Percentiles rank a stretch among this genome's conserved stretches.
These are phyloP conservation scores for Lactarius sp. DNA, from an alignment of 768 basidiomycete genomes.

Conservation along the genomic window DNA sequence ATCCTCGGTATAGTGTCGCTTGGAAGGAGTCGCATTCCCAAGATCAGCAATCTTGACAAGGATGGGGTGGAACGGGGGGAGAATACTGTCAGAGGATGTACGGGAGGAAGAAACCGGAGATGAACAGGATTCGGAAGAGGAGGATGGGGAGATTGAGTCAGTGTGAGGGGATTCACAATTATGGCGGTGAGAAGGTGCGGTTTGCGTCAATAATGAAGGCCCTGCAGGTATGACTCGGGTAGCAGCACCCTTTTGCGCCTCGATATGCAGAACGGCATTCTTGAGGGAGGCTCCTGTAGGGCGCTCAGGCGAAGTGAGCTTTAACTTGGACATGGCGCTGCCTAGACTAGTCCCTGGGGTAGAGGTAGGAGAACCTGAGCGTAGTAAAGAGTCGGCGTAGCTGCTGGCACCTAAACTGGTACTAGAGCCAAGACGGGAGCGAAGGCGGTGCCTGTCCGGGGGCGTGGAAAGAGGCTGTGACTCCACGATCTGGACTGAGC, in stretches of 20 bases:
- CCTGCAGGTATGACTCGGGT: constrained; percentile 26
- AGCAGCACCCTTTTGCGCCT: constrained; percentile 10
- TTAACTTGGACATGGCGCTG: constrained; percentile 29
- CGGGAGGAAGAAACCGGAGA: not conserved
- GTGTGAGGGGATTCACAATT: not conserved
- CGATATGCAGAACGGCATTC: not conserved
- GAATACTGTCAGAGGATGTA: constrained; percentile 19
- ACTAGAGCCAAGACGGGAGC: constrained; percentile 26
- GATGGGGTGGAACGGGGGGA: constrained; percentile 40
- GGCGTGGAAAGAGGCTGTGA: constrained; percentile 73
- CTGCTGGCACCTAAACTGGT: constrained; percentile 32
- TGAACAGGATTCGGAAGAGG: constrained; percentile 3
- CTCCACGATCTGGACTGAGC: constrained; percentile 76
- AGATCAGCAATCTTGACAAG: constrained; percentile 92
- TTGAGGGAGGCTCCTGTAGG: not conserved
- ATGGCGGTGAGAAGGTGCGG: constrained; percentile 24
- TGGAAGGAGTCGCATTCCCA: constrained; percentile 91
- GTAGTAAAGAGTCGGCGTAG: constrained; percentile 20
- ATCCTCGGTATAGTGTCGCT: constrained; percentile 87
- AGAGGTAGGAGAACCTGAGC: constrained; percentile 24
- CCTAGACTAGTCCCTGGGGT: constrained; percentile 33
- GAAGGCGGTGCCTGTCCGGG: constrained; percentile 18
- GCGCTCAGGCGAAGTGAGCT: constrained; percentile 20
- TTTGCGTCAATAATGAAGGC: constrained; percentile 36
- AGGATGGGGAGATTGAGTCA: not conserved